These are phyloP conservation scores for Nevesoporus exiguus DNA, from an alignment of 768 basidiomycete species.

Conservation along the genomic window DNA sequence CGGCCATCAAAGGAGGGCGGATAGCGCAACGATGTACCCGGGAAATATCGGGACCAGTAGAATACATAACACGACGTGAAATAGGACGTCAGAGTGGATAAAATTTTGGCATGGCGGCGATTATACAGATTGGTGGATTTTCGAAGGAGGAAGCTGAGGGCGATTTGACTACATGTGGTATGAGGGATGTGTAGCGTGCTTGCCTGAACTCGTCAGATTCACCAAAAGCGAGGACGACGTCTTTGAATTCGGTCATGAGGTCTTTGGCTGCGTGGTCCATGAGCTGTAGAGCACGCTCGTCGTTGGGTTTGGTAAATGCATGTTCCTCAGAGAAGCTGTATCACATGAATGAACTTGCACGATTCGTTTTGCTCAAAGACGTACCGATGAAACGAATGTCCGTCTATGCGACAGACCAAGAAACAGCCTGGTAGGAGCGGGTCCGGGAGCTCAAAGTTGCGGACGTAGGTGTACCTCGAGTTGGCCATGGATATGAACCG, in stretches of 20 bases:
- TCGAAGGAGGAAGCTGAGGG: constrained; percentile 76
- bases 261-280: constrained; percentile 89
- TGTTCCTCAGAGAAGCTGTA: constrained; percentile 83
- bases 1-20: constrained; percentile 94
- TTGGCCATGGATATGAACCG: constrained; percentile 65
- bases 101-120: constrained; percentile 82
- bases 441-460: constrained; percentile 86
- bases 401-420: constrained; percentile 85
- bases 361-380: constrained; percentile 9
- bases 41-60: constrained; percentile 80
- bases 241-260: constrained; percentile 79
- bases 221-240: constrained; percentile 86
- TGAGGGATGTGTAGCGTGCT: neutral
- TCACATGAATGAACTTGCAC: neutral
- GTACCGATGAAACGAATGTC: constrained; percentile 90
- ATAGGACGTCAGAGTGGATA: constrained; percentile 75
- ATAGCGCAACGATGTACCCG: constrained; percentile 65
- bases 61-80: constrained; percentile 92
- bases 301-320: constrained; percentile 86
- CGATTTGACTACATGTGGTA: neutral
- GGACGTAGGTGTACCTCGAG: constrained; percentile 89
- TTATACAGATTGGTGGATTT: constrained; percentile 77
- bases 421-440: constrained; percentile 78
- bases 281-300: constrained; percentile 75
- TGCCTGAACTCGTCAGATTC: constrained; percentile 98